These are phyloP conservation scores for Phaseolus lunatus DNA, from an alignment of 306 rosid genomes.

Conservation along the genomic window DNA sequence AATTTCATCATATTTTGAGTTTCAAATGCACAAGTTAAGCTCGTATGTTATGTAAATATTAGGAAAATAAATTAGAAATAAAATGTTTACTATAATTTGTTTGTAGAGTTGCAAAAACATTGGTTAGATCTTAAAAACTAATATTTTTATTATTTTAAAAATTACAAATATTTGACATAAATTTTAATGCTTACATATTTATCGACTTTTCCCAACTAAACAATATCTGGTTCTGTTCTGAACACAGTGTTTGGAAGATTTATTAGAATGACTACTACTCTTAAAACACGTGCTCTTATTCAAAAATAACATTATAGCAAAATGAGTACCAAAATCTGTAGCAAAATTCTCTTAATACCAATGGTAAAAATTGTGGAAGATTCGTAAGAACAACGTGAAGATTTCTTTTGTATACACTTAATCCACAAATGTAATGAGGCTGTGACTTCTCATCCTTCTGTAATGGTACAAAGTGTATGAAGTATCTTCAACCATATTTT, in stretches of 20 bases:
- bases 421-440: slow-evolving; percentile 19
- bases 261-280: neutral
- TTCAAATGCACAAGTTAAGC: too few species aligned
- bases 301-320: neutral
- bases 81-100: too few species aligned
- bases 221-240: too few species aligned
- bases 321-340: neutral
- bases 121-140: too few species aligned
- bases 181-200: too few species aligned
- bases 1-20: too few species aligned
- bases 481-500: neutral
- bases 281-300: neutral
- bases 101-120: too few species aligned
- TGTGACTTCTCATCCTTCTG: slow-evolving; percentile 27
- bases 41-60: too few species aligned
- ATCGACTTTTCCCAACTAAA: too few species aligned
- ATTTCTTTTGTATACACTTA: slow-evolving; percentile 8
- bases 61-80: too few species aligned
- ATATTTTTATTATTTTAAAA: too few species aligned
- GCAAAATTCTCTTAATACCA: neutral
- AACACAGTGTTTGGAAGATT: neutral
- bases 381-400: neutral
- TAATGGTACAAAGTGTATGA: slow-evolving; percentile 3
- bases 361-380: slow-evolving; percentile 1
- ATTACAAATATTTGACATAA: too few species aligned